Conservation (phyloP, 2,329 filamentous ascomycete genomes). For the Exophiala viscosa region DNA sequence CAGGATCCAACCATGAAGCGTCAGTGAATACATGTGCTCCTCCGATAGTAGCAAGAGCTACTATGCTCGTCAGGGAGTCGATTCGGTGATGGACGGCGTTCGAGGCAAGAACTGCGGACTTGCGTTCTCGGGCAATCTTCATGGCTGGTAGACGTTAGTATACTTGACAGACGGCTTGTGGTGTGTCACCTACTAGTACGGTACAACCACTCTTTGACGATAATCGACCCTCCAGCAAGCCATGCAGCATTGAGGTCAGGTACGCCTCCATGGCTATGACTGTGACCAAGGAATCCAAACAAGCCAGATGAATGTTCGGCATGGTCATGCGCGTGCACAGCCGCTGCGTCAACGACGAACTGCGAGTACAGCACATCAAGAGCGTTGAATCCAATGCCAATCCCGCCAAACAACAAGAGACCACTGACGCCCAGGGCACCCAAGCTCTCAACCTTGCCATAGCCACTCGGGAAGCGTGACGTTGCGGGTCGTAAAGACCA, state of each 20-base stretch:
- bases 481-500: constrained; percentile 86
- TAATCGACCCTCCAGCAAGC: constrained; percentile 84
- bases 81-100: constrained; percentile 96
- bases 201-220: constrained; percentile 96
- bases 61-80: constrained; percentile 91
- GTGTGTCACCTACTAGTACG: constrained; percentile 72
- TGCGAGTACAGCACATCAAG: constrained; percentile 66
- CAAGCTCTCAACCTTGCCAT: constrained; percentile 96
- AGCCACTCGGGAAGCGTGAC: constrained; percentile 79
- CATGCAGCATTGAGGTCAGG: constrained; percentile 93
- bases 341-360: constrained; percentile 64
- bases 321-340: constrained; percentile 48
- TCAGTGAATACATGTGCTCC: constrained; percentile 82
- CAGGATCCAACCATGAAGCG: constrained; percentile 88
- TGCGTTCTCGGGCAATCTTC: constrained; percentile 90
- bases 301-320: constrained; percentile 38
- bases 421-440: constrained; percentile 90
- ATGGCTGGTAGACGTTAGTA: constrained; percentile 59
- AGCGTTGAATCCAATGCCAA: constrained; percentile 86
- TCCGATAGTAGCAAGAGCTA: constrained; percentile 82
- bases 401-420: constrained; percentile 79
- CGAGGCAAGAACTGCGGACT: constrained; percentile 90
- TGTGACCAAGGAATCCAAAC: constrained; percentile 55
- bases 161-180: constrained; percentile 1
- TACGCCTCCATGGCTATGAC: constrained; percentile 62